These are phyloP conservation scores for Dryadomyces quercivorus DNA, from an alignment of 2,329 filamentous ascomycete species.

Conservation along the genomic window DNA sequence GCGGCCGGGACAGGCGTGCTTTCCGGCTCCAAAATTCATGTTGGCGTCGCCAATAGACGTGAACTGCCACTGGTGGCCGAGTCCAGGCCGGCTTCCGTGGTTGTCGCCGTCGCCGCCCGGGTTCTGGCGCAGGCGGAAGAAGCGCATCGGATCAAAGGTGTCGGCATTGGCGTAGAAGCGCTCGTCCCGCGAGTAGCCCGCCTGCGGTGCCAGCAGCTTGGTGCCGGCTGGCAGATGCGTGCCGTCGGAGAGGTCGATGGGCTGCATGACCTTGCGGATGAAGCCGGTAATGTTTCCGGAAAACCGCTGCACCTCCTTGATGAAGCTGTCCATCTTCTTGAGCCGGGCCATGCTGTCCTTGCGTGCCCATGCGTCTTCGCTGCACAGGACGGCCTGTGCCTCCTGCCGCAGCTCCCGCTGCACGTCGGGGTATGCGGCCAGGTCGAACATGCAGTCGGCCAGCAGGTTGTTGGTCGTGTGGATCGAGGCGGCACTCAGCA, in stretches of 20 bases:
- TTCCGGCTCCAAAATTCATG: constrained; percentile 34
- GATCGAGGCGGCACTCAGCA: constrained; percentile 30
- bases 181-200: constrained; percentile 28
- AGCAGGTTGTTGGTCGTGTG: constrained; percentile 32
- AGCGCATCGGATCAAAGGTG: constrained; percentile 35
- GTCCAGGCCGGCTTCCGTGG: not conserved
- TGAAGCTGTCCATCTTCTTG: constrained; percentile 36
- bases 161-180: constrained; percentile 27
- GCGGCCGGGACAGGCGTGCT: constrained; percentile 34
- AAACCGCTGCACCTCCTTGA: constrained; percentile 30
- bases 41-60: constrained; percentile 28
- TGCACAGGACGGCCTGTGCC: constrained; percentile 27
- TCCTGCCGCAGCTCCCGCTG: constrained; percentile 37
- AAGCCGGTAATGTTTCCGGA: constrained; percentile 31
- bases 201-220: constrained; percentile 27
- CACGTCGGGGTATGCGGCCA: constrained; percentile 33
- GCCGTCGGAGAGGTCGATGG: constrained; percentile 32
- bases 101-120: constrained; percentile 13
- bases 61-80: constrained; percentile 28
- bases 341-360: constrained; percentile 32
- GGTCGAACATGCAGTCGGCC: constrained; percentile 37
- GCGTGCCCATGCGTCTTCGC: constrained; percentile 27
- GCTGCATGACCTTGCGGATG: constrained; percentile 32
- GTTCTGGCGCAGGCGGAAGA: constrained; percentile 30
- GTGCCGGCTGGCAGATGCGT: constrained; percentile 29